A percentile compares a stretch with the other conserved stretches of the same genome.
These are phyloP conservation scores for Glycine latifolia DNA, from an alignment of 306 rosid species.

Conservation along the genomic window DNA sequence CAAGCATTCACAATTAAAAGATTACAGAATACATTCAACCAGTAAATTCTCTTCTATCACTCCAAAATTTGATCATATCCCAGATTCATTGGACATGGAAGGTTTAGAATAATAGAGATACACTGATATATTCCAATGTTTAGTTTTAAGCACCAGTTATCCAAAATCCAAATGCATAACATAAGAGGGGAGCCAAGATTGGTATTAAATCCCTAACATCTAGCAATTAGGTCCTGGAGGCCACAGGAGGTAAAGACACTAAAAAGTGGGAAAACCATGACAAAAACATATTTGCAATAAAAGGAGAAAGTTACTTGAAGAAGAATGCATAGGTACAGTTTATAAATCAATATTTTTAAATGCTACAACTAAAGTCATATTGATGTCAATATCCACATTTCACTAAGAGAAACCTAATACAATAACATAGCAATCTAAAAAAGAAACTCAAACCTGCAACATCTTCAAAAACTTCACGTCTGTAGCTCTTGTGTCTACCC, in stretches of 20 bases:
- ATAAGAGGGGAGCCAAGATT: not conserved
- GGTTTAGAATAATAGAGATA: not conserved
- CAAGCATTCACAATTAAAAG: conserved; percentile 20
- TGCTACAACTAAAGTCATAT: conserved; percentile 26
- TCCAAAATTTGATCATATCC: conserved; percentile 18
- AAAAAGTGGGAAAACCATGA: conserved; percentile 34
- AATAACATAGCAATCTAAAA: conserved; percentile 39
- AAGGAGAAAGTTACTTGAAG: conserved; percentile 12
- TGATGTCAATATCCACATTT: conserved; percentile 18
- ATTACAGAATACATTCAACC: conserved; percentile 20
- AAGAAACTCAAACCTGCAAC: conserved; percentile 82
- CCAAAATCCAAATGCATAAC: not conserved
- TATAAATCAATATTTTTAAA: conserved; percentile 31
- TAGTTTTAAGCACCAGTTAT: conserved; percentile 1
- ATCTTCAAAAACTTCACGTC: conserved; percentile 86
- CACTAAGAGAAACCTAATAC: conserved; percentile 23
- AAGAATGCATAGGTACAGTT: not conserved
- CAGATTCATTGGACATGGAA: conserved; percentile 17
- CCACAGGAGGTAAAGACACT: not conserved
- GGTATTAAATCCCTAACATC: not conserved
- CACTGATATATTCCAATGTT: not conserved
- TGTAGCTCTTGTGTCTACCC: conserved; percentile 69
- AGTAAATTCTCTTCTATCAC: conserved; percentile 15
- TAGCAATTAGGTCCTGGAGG: not conserved
- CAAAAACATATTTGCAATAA: not conserved